These are phyloP conservation scores for Coriaria nepalensis DNA, from an alignment of 306 rosid species.

Conservation along the genomic window DNA sequence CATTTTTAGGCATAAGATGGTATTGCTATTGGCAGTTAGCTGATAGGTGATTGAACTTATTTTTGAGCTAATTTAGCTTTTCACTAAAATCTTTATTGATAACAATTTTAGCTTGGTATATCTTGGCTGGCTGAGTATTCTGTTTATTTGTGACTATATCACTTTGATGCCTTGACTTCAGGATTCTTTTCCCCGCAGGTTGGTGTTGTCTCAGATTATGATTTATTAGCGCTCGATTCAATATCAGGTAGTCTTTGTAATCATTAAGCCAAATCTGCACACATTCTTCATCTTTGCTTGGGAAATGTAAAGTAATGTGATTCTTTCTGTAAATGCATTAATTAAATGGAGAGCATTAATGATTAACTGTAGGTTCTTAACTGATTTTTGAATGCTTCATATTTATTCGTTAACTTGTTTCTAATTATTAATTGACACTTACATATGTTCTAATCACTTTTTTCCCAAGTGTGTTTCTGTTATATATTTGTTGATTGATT, in stretches of 20 bases:
- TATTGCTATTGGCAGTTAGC: too few relatives aligned
- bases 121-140: neutral
- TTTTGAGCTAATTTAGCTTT: too few relatives aligned
- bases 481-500: neutral
- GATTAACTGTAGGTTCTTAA: too few relatives aligned
- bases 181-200: conserved; percentile 36
- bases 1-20: too few relatives aligned
- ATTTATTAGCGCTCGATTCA: conserved; percentile 82
- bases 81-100: too few relatives aligned
- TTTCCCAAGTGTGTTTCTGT: neutral
- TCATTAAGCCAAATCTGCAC: neutral
- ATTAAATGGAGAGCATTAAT: too few relatives aligned
- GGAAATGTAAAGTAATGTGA: neutral
- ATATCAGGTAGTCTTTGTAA: conserved; percentile 56
- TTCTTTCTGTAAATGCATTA: too few relatives aligned
- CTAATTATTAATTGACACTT: neutral
- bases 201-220: conserved; percentile 95
- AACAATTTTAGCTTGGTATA: neutral
- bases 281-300: neutral
- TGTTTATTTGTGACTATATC: conserved; percentile 9
- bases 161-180: conserved; percentile 15
- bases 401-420: neutral
- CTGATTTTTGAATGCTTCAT: neutral
- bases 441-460: neutral
- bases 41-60: too few relatives aligned